Evolutionary conservation across 176 grass and related monocot genomes (phyloP).

Genomic region (Secale cereale): DNA sequence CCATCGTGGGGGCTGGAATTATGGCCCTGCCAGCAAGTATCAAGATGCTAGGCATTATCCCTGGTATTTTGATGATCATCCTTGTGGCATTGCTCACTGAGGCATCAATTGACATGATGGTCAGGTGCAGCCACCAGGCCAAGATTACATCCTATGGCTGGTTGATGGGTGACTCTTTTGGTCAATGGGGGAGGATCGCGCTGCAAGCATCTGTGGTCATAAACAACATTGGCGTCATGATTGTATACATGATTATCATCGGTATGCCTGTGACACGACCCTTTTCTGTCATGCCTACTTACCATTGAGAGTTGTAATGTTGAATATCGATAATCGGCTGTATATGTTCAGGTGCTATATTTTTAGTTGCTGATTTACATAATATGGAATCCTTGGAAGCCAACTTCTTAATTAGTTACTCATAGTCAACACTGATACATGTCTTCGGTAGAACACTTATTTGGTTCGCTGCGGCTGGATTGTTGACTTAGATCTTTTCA

Average conservation of each 20-base stretch:
- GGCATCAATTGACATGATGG: conserved; percentile 77
- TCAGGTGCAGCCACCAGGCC: conserved; percentile 67
- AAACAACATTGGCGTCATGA: conserved; percentile 73
- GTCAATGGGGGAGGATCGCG: conserved; percentile 50
- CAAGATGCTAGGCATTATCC: conserved; percentile 81
- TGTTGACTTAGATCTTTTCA: background rate
- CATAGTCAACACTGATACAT: background rate
- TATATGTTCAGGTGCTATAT: background rate
- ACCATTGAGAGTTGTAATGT: background rate
- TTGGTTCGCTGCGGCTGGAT: background rate
- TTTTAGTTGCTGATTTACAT: background rate
- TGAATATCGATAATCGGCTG: background rate
- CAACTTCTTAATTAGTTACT: background rate
- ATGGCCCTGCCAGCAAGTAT: conserved; percentile 85
- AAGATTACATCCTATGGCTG: conserved; percentile 60
- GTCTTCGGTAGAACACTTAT: background rate
- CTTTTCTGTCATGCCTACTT: conserved; percentile 14
- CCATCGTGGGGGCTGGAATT: conserved; percentile 83
- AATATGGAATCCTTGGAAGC: background rate
- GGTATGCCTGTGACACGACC: conserved; percentile 34
- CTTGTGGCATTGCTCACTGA: conserved; percentile 68
- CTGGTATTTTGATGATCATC: conserved; percentile 72
- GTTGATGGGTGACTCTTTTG: conserved; percentile 67
- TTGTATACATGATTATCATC: conserved; percentile 91
- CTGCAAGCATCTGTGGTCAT: conserved; percentile 67